phyloP scores from a whole-genome alignment of 2,329 filamentous ascomycete species.

The Diaporthe australafricana region DNA sequence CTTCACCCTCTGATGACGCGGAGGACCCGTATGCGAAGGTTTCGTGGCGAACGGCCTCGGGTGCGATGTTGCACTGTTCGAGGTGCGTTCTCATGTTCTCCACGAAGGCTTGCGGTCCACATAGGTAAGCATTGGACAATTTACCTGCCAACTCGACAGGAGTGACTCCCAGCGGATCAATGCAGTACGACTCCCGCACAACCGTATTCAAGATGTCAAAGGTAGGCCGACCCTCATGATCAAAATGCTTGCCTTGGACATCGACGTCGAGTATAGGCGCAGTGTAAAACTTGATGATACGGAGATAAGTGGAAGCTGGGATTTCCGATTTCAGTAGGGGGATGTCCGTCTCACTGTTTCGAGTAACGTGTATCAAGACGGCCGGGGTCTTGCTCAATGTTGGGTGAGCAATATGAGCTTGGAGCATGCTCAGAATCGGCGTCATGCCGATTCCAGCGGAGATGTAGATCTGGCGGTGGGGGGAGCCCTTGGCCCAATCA shows the following conservation, averaged over 20 bases:
- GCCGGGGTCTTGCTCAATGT: neutral
- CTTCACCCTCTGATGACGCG: neutral
- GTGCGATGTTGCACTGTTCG: neutral
- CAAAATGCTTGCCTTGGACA: neutral
- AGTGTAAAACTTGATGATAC: neutral
- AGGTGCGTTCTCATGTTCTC: neutral
- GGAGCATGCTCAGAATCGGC: neutral
- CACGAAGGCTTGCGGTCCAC: neutral
- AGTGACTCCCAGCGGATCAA: neutral
- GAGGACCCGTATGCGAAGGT: neutral
- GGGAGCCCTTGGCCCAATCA: neutral
- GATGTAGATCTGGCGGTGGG: neutral
- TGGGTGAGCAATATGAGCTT: neutral
- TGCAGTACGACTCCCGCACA: neutral
- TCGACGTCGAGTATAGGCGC: neutral
- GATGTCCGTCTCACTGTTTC: neutral
- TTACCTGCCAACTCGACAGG: neutral
- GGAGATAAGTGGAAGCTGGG: neutral
- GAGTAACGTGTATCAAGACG: neutral
- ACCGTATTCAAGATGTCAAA: neutral
- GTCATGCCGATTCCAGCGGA: conserved; percentile 1
- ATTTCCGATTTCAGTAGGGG: neutral
- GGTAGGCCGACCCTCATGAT: neutral
- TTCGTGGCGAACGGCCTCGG: neutral
- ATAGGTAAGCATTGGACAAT: neutral